Evolutionary conservation across 1,139 yeast genomes (phyloP).

Genomic region (Trichomonascaceae sp.): DNA sequence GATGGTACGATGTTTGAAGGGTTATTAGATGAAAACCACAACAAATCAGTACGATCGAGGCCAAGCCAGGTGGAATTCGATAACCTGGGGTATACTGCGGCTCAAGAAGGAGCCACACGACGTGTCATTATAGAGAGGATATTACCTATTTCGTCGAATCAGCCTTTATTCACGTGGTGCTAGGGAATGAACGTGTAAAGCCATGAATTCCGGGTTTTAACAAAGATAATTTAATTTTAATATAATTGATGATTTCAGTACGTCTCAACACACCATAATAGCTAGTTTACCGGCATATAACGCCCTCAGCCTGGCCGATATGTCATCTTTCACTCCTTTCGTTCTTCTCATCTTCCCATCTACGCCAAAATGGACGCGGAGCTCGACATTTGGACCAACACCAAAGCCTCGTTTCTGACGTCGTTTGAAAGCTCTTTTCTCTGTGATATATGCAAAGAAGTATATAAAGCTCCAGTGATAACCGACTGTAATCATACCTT

Average conservation of each 20-base stretch:
- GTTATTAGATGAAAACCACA: constrained; percentile 3
- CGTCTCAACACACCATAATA: no score
- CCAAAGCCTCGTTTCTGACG: constrained; percentile 49
- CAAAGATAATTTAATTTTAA: constrained; percentile 16
- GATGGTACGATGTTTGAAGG: constrained; percentile 2
- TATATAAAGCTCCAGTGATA: constrained; percentile 71
- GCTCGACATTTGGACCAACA: constrained; percentile 61
- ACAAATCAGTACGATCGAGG: not conserved
- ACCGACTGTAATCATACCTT: constrained; percentile 88
- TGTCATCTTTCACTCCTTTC: constrained; percentile 27
- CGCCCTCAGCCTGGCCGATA: no score
- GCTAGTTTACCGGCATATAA: no score
- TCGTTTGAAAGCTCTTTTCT: constrained; percentile 66
- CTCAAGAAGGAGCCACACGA: constrained; percentile 26
- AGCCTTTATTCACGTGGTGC: constrained; percentile 72
- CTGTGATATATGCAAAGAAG: constrained; percentile 91
- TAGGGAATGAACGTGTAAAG: constrained; percentile 26
- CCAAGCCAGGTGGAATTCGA: constrained; percentile 15
- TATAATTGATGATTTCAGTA: no score
- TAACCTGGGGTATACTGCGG: constrained; percentile 28
- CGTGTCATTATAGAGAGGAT: constrained; percentile 58
- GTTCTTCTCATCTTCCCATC: not conserved
- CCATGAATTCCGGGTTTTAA: constrained; percentile 28
- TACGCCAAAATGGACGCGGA: constrained; percentile 36
- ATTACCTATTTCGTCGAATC: constrained; percentile 49